These are phyloP conservation scores for Mycena citricolor DNA, from an alignment of 1,284 basidiomycete genomes.

Conservation along the genomic window DNA sequence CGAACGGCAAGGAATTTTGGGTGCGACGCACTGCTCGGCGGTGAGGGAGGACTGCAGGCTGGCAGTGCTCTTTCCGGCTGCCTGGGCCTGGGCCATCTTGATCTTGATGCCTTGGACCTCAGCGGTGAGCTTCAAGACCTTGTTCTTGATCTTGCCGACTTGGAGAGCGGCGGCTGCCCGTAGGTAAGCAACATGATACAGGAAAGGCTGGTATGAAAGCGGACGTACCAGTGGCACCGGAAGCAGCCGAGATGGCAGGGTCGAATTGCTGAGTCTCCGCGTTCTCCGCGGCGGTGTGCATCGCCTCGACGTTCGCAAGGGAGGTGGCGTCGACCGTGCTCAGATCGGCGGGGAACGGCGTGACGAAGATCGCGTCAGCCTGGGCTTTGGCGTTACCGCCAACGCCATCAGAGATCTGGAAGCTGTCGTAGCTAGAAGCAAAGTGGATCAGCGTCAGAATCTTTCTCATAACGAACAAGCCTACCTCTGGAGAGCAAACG, in stretches of 20 bases:
- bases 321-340: conserved; percentile 27
- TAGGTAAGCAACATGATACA: not conserved
- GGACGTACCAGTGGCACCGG: conserved; percentile 34
- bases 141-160: conserved; percentile 52
- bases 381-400: conserved; percentile 41
- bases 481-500: conserved; percentile 28
- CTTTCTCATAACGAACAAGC: not conserved
- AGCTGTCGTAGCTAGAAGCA: conserved; percentile 36
- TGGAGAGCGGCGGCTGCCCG: conserved; percentile 37
- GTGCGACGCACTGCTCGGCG: conserved; percentile 12
- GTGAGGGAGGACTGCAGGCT: conserved; percentile 12
- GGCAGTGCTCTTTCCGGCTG: conserved; percentile 8
- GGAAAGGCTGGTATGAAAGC: not conserved
- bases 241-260: conserved; percentile 42
- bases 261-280: conserved; percentile 47
- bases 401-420: conserved; percentile 47
- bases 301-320: conserved; percentile 42
- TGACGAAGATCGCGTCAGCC: conserved; percentile 45
- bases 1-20: not conserved
- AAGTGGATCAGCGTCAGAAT: not conserved
- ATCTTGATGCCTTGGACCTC: conserved; percentile 20
- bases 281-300: conserved; percentile 39
- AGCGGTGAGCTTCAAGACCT: conserved; percentile 51
- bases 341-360: conserved; percentile 41
- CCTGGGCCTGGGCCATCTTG: conserved; percentile 20